phyloP scores from a whole-genome alignment of 176 grass and related monocot species.

The Rhipidocladum racemiflorum region DNA sequence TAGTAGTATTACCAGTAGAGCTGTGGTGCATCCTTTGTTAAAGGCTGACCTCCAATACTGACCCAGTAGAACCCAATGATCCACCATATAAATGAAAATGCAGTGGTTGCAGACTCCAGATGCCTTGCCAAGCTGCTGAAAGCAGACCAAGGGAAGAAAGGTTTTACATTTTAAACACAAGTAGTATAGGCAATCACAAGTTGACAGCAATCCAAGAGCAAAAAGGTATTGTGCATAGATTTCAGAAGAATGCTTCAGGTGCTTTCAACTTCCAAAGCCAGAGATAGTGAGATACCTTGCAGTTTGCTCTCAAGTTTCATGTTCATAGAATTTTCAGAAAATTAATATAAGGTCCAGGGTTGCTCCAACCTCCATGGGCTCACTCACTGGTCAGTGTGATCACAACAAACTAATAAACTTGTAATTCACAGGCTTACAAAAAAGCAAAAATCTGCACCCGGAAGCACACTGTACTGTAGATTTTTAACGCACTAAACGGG shows the following conservation, averaged over 20 bases:
- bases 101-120: conserved; percentile 44
- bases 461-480: background rate
- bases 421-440: background rate
- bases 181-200: background rate
- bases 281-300: background rate
- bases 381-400: background rate
- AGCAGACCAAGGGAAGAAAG: background rate
- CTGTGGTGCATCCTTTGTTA: conserved; percentile 36
- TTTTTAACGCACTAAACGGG: background rate
- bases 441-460: background rate
- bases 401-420: background rate
- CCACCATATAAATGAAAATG: conserved; percentile 61
- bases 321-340: background rate
- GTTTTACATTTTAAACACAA: background rate
- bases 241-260: background rate
- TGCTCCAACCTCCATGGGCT: background rate
- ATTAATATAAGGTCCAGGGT: background rate
- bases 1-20: conserved; percentile 39
- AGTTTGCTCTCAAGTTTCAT: background rate
- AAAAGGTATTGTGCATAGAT: background rate
- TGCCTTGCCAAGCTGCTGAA: conserved; percentile 40
- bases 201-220: background rate
- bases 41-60: conserved; percentile 41
- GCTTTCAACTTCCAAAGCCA: background rate
- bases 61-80: conserved; percentile 56